Evolutionary conservation across 352 stramenopile genomes (phyloP).

Genomic region (Pythium brachiatum): DNA sequence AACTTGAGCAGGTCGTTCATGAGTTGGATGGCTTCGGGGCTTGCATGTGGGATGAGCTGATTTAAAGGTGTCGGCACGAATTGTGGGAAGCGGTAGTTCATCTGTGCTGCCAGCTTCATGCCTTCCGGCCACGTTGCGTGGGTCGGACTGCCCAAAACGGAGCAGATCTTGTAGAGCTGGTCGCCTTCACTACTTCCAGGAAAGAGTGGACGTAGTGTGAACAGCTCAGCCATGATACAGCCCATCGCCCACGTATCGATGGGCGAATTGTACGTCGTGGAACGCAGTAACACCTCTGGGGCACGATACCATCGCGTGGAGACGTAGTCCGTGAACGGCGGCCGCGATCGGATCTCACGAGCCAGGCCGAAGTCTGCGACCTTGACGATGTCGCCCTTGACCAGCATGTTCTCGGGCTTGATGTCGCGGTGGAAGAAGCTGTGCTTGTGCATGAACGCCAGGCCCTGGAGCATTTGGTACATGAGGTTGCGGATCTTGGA

Average conservation of each 20-base stretch:
- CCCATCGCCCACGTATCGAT: slow-evolving; percentile 98
- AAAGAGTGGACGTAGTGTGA: slow-evolving; percentile 96
- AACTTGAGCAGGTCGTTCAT: slow-evolving; percentile 93
- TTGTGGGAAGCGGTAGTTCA: slow-evolving; percentile 96
- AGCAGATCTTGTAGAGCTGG: slow-evolving; percentile 98
- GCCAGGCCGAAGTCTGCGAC: slow-evolving; percentile 99
- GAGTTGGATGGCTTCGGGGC: slow-evolving; percentile 88
- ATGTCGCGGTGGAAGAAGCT: slow-evolving; percentile 99
- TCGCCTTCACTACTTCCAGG: slow-evolving; percentile 96
- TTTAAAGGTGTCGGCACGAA: slow-evolving; percentile 89
- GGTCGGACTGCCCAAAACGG: slow-evolving; percentile 91
- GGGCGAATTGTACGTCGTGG: slow-evolving; percentile 94
- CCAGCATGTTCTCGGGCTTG: slow-evolving; percentile 97
- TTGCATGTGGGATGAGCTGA: slow-evolving; percentile 90
- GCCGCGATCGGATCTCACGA: slow-evolving; percentile 66
- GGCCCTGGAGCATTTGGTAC: slow-evolving; percentile 96
- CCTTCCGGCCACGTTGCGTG: slow-evolving; percentile 92
- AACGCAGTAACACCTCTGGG: slow-evolving; percentile 95
- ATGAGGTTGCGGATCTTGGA: slow-evolving; percentile 96
- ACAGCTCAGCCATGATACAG: slow-evolving; percentile 98
- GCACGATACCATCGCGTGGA: slow-evolving; percentile 85
- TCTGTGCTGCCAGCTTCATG: slow-evolving; percentile 93
- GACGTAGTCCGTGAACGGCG: slow-evolving; percentile 75
- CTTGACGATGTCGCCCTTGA: slow-evolving; percentile 95
- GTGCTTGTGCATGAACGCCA: slow-evolving; percentile 98